Base-by-base conservation (phyloP, 805 yeast species). In the Kregervanrija delftensis region DNA sequence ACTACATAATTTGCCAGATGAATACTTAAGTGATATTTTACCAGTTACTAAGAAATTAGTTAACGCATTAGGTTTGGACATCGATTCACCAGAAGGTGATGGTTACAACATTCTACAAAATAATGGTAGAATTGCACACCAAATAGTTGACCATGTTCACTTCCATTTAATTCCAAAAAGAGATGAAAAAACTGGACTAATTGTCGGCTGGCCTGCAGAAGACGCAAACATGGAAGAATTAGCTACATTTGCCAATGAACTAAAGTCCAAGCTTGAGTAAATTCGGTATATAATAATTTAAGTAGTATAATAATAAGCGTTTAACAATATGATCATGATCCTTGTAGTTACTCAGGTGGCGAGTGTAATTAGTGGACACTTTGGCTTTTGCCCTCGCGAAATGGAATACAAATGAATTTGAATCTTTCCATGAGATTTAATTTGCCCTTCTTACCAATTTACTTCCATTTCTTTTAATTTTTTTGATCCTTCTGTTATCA, bases 71-170 rank as follows among this genome's bases (percentile, higher is more conserved):
- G 83, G 76, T 3, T 72, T 83, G 51, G 83, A 77, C 51, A 67
- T 69, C 39, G 83, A 82, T 48, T 77, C 85, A 34, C 74, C 77
- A 12, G 72, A 73, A 5, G 87, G 88, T 14, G 72, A 67, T 41
- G 95, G 96, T 38, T 91, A 91, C 74, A 91, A 91, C 61, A 63
- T 91, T 15, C 70, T 91, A 53, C 98, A 90, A 66, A 93, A 91
- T 73, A 93, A 91, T 56, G 98, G 98, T 41, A 69, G 86, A 61
- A 81, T 90, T 59, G 99, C 98, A 11, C 98, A 93, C 61, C 99
- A 91, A 69, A 83, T 76, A 45, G 98, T 93, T 46, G 93, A 86
- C 54, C 99, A 91, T 63, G 97, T 93, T 47, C 99, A 91, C 64
- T 86, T 93, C 76, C 99, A 91, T 64, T 78, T 91, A 64, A 91